Base-by-base conservation (phyloP, 1,284 basidiomycete species). In the Hemileccinum hortonii region DNA sequence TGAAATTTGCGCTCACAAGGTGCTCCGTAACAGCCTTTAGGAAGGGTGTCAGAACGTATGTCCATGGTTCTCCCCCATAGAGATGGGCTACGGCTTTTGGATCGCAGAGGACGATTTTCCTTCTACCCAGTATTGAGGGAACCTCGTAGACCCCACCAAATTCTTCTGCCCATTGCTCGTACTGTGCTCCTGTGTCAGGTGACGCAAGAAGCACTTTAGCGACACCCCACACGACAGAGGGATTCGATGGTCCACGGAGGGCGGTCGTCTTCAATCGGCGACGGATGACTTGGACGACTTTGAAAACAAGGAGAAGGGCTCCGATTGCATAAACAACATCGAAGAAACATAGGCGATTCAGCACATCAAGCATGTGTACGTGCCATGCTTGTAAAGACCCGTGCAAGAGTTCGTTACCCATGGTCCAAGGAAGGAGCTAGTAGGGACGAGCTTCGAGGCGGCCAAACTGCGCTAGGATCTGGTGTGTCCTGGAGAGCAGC, bases 41-140 rank as follows among this genome's bases (percentile, higher is more conserved):
- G 5, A 41, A 32, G 6, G 56, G 56, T 0, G 57, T 44, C 14
- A 36, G 12, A 14, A 51, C 15, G 19, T 63, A 66, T 14, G 55
- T 56, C 56, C 71, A 75, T 0, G 80, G 76, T 47, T 82, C 81
- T 50, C 69, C 72, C 0, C 72, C 69, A 55, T 77, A 80, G 50
- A 82, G 75, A 54, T 84, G 79, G 0, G 75, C 67, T 32, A 79
- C 67, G 0, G 82, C 83, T 58, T 77, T 81, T 0, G 81, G 77
- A 57, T 85, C 83, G 38, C 72, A 73, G 11, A 85, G 65, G 4
- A 81, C 61, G 19, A 83, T 65, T 19, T 63, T 64, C 8, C 56
- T 70, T 0, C 63, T 57, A 0, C 80, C 80, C 18, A 84, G 61
- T 0, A 66, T 56, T 0, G 61, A 59, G 1, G 80, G 73, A 21